A percentile compares a stretch with the other conserved stretches of the same genome.
Evolutionary conservation across 1,139 yeast species (phyloP).

Genomic region (Suhomyces guaymorum): DNA sequence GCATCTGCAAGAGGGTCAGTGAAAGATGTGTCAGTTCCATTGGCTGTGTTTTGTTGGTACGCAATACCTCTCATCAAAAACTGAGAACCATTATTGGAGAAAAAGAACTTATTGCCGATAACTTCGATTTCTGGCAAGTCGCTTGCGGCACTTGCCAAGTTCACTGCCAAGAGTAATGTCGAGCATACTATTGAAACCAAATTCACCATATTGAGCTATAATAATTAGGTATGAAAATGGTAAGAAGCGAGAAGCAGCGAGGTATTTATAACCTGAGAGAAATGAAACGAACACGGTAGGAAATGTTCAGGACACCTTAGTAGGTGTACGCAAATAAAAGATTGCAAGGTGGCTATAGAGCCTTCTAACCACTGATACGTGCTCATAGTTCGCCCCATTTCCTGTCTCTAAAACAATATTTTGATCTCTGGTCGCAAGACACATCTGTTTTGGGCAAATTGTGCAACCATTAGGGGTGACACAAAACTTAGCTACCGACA

Average conservation of each 20-base stretch:
- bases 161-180: slow-evolving; percentile 6
- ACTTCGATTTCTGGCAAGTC: slow-evolving; percentile 40
- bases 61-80: slow-evolving; percentile 49
- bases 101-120: slow-evolving; percentile 48
- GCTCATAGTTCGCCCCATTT: slow-evolving; percentile 8
- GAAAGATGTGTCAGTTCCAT: slow-evolving; percentile 46
- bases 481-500: no score
- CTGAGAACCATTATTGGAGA: slow-evolving; percentile 47
- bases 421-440: slow-evolving; percentile 10
- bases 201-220: slow-evolving; percentile 8
- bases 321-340: slow-evolving; percentile 9
- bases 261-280: slow-evolving; percentile 9
- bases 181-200: slow-evolving; percentile 5
- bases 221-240: not conserved
- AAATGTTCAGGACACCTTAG: no score
- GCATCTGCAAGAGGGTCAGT: slow-evolving; percentile 76
- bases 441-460: slow-evolving; percentile 6
- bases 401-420: slow-evolving; percentile 4
- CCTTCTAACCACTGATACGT: not conserved
- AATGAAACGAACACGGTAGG: slow-evolving; percentile 12
- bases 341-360: slow-evolving; percentile 5
- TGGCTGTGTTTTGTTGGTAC: slow-evolving; percentile 45
- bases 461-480: slow-evolving; percentile 6
- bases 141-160: slow-evolving; percentile 11
- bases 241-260: not conserved